A percentile compares a stretch with the other conserved stretches of the same genome.
Evolutionary conservation across 768 basidiomycete species (phyloP).

Genomic region (Mycena latifolia): DNA sequence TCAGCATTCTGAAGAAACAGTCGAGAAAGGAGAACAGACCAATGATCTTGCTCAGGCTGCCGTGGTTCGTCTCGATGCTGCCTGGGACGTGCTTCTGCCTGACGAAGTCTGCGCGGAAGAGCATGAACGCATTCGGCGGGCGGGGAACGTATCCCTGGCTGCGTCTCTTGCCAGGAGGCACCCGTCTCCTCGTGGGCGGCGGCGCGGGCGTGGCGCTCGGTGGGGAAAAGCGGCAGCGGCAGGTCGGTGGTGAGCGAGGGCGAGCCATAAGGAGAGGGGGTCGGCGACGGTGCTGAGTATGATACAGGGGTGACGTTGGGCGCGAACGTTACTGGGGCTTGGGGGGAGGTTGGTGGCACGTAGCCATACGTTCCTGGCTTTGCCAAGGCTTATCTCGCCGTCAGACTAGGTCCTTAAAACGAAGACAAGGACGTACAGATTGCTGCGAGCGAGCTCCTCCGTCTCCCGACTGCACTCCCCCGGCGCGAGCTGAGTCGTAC

Average conservation of each 20-base stretch:
- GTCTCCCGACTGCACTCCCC: conserved; percentile 48
- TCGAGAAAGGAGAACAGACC: conserved; percentile 50
- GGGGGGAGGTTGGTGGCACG: conserved; percentile 54
- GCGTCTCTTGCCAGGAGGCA: conserved; percentile 72
- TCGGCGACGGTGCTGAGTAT: conserved; percentile 49
- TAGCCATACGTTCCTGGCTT: conserved; percentile 70
- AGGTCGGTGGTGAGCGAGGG: conserved; percentile 47
- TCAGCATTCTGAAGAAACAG: conserved; percentile 3
- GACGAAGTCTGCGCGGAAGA: conserved; percentile 88
- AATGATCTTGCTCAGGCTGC: conserved; percentile 80
- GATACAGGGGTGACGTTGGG: conserved; percentile 71
- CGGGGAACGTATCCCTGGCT: conserved; percentile 79
- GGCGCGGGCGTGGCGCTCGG: conserved; percentile 59
- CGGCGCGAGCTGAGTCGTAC: conserved; percentile 49
- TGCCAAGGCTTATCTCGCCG: conserved; percentile 49
- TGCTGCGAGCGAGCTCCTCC: conserved; percentile 47
- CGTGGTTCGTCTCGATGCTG: conserved; percentile 82
- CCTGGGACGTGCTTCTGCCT: conserved; percentile 84
- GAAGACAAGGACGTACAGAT: conserved; percentile 36
- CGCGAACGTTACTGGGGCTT: conserved; percentile 64
- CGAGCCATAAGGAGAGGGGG: conserved; percentile 36
- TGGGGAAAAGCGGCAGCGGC: conserved; percentile 63
- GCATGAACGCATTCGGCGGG: conserved; percentile 89
- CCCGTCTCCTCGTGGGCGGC: conserved; percentile 57
- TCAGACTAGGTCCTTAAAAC: neutral